Evolutionary conservation across 805 yeast genomes (phyloP), one percentile per base, ranked within the genome.

Genomic region (Saccharomyces mikatae): DNA sequence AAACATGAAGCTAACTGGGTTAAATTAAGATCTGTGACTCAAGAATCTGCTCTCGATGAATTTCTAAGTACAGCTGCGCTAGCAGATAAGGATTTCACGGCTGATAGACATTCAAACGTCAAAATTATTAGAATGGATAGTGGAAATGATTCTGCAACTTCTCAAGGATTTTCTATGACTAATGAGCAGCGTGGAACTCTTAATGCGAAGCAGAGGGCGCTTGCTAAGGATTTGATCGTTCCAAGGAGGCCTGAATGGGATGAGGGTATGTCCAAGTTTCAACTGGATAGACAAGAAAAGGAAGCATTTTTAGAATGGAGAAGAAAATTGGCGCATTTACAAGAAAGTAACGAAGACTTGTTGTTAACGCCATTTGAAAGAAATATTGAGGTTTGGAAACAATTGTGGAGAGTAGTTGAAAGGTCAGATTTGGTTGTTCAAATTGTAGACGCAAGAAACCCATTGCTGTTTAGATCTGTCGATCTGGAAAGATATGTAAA

Each of bases 361-460:
- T 75, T 91, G 56, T 78, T 94, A 68, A 94, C 99, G 0, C 99
- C 99, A 4, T 94, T 92, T 67, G 99, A 94, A 75, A 83, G 99
- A 75, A 94, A 94, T 69, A 76, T 94, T 59, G 97, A 92, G 76
- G 97, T 94, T 55, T 94, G 99, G 99, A 84, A 94, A 68, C 99
- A 94, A 73, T 76, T 94, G 60, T 94, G 99, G 99, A 81, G 99
- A 73, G 99, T 94, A 47, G 87, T 90, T 26, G 99, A 94, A 71
- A 82, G 98, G 67, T 88, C 94, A 26, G 97, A 92, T 70, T 77
- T 94, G 63, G 82, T 94, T 44, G 97, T 94, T 5, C 99, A 94
- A 70, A 94, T 94, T 74, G 98, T 94, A 29, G 99, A 94, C 74
- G 98, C 97, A 11, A 80, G 99, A 72, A 90, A 89, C 67, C 99